These are phyloP conservation scores for Ramaria rubella DNA, from an alignment of 768 basidiomycete species.

Conservation along the genomic window DNA sequence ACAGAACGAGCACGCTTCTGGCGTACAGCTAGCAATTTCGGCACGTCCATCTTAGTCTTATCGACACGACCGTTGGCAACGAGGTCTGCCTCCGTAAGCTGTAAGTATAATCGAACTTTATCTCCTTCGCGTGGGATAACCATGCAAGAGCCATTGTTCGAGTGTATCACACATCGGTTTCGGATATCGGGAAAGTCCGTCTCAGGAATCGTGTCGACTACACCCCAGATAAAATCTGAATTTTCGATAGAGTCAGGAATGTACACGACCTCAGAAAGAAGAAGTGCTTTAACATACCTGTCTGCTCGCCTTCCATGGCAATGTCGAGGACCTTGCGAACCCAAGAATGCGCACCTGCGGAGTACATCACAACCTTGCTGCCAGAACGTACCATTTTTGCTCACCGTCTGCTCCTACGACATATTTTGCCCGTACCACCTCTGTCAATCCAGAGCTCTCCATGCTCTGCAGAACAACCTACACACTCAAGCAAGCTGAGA, in stretches of 20 bases:
- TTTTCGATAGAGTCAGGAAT: not conserved
- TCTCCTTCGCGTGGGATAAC: constrained; percentile 67
- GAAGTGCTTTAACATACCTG: constrained; percentile 48
- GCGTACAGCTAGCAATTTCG: constrained; percentile 47
- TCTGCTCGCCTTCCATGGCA: constrained; percentile 71
- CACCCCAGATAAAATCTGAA: constrained; percentile 73
- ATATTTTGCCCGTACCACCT: constrained; percentile 64
- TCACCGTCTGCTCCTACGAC: constrained; percentile 71
- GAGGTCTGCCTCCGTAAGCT: constrained; percentile 46
- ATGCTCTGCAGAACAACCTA: constrained; percentile 34
- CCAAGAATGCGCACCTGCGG: constrained; percentile 73
- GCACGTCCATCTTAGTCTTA: constrained; percentile 42
- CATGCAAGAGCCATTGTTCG: constrained; percentile 61
- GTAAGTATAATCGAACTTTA: constrained; percentile 64
- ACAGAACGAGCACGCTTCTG: not conserved
- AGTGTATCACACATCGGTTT: constrained; percentile 59
- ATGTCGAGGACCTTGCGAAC: constrained; percentile 63
- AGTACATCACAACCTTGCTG: constrained; percentile 18
- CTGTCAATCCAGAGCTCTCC: constrained; percentile 34
- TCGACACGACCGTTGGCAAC: constrained; percentile 46
- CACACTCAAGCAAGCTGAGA: too few relatives aligned
- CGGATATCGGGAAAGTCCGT: constrained; percentile 77
- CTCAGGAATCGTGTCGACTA: constrained; percentile 62
- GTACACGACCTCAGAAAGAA: constrained; percentile 20
- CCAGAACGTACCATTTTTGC: too few relatives aligned